phyloP scores from a whole-genome alignment of 1,284 basidiomycete species.

The Ceratobasidium theobromae region DNA sequence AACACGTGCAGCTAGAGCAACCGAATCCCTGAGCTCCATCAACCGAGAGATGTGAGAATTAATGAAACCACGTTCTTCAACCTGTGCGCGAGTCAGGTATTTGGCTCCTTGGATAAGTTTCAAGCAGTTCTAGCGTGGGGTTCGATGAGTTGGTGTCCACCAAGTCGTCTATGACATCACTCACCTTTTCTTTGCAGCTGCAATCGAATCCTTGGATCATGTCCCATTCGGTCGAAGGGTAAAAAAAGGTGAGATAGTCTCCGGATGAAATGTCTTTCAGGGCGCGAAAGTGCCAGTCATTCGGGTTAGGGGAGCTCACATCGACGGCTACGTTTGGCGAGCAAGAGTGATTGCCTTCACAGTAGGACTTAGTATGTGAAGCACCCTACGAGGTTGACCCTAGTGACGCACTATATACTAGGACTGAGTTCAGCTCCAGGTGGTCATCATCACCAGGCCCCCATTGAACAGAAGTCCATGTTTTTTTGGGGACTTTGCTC shows the following conservation, averaged over 20 bases:
- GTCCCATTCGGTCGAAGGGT: conserved; percentile 70
- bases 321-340: conserved; percentile 60
- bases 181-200: conserved; percentile 49
- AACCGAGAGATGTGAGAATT: conserved; percentile 7
- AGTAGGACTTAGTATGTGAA: background rate
- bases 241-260: conserved; percentile 58
- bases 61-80: conserved; percentile 38
- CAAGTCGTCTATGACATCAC: conserved; percentile 12
- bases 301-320: conserved; percentile 49
- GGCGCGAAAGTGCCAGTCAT: conserved; percentile 50
- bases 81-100: conserved; percentile 41
- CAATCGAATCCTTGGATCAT: conserved; percentile 68
- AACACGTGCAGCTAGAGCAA: background rate
- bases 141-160: background rate
- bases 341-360: conserved; percentile 65
- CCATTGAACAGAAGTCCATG: conserved; percentile 49
- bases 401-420: conserved; percentile 51
- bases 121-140: conserved; percentile 43
- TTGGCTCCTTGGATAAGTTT: conserved; percentile 47
- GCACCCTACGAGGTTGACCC: background rate
- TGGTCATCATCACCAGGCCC: conserved; percentile 53
- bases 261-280: conserved; percentile 45
- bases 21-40: background rate
- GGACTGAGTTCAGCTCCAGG: conserved; percentile 62
- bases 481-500: conserved; percentile 37